Conservation (phyloP, 345 rosid genomes). For the Salix viminalis region DNA sequence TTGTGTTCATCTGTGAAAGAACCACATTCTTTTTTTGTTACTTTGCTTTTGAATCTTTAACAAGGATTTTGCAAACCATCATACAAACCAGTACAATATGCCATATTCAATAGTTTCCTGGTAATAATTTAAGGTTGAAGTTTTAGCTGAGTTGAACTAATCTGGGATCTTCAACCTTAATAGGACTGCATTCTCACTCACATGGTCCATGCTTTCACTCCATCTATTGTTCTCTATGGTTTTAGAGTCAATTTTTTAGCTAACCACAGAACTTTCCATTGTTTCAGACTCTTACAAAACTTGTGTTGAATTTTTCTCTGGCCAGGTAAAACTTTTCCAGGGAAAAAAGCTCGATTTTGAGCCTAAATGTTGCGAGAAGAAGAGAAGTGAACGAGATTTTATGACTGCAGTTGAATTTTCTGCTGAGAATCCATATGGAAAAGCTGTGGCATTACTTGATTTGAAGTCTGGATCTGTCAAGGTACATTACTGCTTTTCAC, state of each 20-base stretch:
- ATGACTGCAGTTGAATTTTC: slow-evolving; percentile 83
- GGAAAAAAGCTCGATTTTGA: slow-evolving; percentile 83
- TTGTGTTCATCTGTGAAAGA: too few species aligned
- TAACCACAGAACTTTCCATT: neutral
- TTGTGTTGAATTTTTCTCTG: slow-evolving; percentile 16
- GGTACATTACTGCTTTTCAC: slow-evolving; percentile 40
- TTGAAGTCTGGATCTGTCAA: slow-evolving; percentile 46
- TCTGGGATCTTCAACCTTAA: neutral
- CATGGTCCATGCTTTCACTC: neutral
- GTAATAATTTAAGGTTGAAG: neutral
- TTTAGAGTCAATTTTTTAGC: slow-evolving; percentile 3
- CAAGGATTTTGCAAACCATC: neutral
- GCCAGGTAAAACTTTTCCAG: slow-evolving; percentile 55
- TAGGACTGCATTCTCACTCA: slow-evolving; percentile 2
- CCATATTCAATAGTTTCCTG: neutral
- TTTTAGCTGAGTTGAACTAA: neutral
- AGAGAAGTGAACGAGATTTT: slow-evolving; percentile 50
- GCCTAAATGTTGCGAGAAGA: slow-evolving; percentile 42
- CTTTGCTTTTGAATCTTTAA: neutral
- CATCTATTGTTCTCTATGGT: neutral
- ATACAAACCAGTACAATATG: neutral
- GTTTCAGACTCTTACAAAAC: neutral
- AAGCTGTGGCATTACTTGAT: slow-evolving; percentile 77
- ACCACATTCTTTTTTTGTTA: neutral
- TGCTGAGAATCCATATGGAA: slow-evolving; percentile 68